Percentiles rank a stretch among this genome's conserved stretches.
Conservation (phyloP, 192 early-diverging fungal genomes). For the Entomortierella chlamydospora region DNA sequence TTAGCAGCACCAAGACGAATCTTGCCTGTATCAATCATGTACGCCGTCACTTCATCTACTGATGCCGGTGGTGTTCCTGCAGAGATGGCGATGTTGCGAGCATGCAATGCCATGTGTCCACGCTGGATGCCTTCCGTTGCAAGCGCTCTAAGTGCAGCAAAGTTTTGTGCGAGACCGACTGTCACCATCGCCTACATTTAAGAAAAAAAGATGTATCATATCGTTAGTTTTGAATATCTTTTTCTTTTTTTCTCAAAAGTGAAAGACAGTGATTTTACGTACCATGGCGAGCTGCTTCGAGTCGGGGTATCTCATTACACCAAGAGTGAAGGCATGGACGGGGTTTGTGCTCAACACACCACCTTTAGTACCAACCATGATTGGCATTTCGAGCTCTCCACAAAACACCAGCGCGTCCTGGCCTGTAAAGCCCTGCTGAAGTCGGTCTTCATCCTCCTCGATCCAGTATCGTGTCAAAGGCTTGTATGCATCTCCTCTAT, state of each 20-base stretch:
- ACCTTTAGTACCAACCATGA: constrained; percentile 80
- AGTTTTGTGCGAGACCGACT: constrained; percentile 83
- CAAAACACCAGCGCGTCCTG: constrained; percentile 62
- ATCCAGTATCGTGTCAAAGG: constrained; percentile 82
- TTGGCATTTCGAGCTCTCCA: constrained; percentile 76
- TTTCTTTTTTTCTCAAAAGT: background rate
- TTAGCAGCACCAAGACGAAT: constrained; percentile 71
- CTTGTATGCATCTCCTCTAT: constrained; percentile 62
- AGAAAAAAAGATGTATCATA: background rate
- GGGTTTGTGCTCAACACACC: constrained; percentile 81
- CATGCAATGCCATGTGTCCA: constrained; percentile 75
- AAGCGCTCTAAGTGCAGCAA: constrained; percentile 80
- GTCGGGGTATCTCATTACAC: constrained; percentile 72
- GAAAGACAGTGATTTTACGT: constrained; percentile 5
- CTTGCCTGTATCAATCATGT: constrained; percentile 74
- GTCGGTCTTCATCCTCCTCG: constrained; percentile 60
- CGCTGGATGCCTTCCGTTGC: constrained; percentile 81
- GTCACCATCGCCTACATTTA: constrained; percentile 65
- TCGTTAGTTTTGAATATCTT: background rate
- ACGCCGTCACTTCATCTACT: constrained; percentile 72
- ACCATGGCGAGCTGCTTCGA: constrained; percentile 72
- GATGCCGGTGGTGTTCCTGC: constrained; percentile 76
- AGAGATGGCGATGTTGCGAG: constrained; percentile 73
- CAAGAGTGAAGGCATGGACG: constrained; percentile 73
- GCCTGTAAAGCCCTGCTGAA: constrained; percentile 23